A percentile compares a stretch with the other conserved stretches of the same genome.
Conservation (phyloP, 2,329 filamentous ascomycete species). For the Ampelomyces quisqualis region DNA sequence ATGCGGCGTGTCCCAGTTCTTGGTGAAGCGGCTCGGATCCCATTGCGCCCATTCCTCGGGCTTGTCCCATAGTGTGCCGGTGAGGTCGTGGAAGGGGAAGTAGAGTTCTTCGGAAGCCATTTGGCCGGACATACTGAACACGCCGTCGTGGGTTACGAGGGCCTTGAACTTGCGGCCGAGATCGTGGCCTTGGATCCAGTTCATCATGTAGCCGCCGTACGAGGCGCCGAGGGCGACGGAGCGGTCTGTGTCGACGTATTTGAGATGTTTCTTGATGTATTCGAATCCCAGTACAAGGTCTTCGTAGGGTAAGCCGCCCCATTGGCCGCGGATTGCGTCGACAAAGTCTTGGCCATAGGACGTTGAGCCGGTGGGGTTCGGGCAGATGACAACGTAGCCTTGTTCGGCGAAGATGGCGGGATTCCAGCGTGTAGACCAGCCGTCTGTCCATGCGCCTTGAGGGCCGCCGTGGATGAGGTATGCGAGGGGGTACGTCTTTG, state of each 20-base stretch:
- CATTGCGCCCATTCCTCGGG: conserved; percentile 56
- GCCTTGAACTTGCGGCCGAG: conserved; percentile 84
- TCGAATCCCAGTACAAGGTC: conserved; percentile 80
- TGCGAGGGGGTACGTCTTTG: conserved; percentile 74
- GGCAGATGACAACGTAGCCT: conserved; percentile 78
- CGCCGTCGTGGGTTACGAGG: conserved; percentile 83
- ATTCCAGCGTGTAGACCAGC: conserved; percentile 84
- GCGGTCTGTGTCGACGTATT: conserved; percentile 67
- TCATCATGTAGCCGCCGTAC: conserved; percentile 51
- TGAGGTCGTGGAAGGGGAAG: conserved; percentile 52
- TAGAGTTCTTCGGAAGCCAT: conserved; percentile 55
- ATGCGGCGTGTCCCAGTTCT: conserved; percentile 82
- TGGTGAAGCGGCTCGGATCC: conserved; percentile 58
- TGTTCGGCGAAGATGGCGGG: conserved; percentile 83
- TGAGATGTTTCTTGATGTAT: conserved; percentile 65
- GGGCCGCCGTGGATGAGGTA: conserved; percentile 83
- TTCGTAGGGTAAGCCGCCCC: conserved; percentile 82
- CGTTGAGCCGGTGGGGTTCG: conserved; percentile 81
- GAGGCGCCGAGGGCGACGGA: conserved; percentile 72
- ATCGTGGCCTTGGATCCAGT: conserved; percentile 88
- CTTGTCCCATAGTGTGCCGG: conserved; percentile 40
- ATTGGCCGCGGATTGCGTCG: conserved; percentile 75
- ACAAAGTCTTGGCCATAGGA: conserved; percentile 78
- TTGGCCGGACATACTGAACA: conserved; percentile 64
- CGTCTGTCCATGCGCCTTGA: conserved; percentile 72